Base-by-base conservation (phyloP, 495 filamentous ascomycete genomes). In the Rusavskia elegans region DNA sequence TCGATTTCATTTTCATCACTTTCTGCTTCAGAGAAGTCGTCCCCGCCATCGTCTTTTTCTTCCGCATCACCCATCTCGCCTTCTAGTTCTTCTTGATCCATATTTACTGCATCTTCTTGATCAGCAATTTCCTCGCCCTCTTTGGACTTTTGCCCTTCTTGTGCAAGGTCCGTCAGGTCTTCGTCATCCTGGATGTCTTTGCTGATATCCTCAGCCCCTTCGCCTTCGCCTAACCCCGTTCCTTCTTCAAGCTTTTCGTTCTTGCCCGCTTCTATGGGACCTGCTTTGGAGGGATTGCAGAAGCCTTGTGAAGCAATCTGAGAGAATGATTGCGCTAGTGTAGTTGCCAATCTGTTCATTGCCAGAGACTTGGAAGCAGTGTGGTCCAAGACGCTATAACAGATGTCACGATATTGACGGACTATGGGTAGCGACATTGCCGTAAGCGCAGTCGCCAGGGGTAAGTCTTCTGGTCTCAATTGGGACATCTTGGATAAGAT, bases 151-250 rank as follows among this genome's bases (percentile, higher is more conserved):
- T 80, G 74, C 39, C 76, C 71, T 55, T 95, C 82, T 60, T 95
- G 85, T 2, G 93, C 90, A 17, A 97, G 72, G 50, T 99, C 93
- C 2, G 84, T 81, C 13, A 99, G 65, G 64, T 97, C 87, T 66
- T 99, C 93, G 54, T 97, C 90, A 45, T 87, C 82, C 54, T 85
- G 77, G 45, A 99, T 82, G 61, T 97, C 90, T 59, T 97, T 95
- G 66, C 89, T 95, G 51, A 99, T 96, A 68, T 99, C 89, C 61
- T 97, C 87, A 2, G 82, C 87, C 23, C 89, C 93, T 60, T 95
- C 85, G 13, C 89, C 90, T 52, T 95, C 90, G 29, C 92, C 93
- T n/a, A 99, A 77, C 23, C 93, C 93, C 5, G 89, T 97, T n/a
- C 93, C 93, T 48, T 74, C 77, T 64, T 99, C 89, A 39, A 95